phyloP scores from a whole-genome alignment of 441 rosid genomes.

The Adansonia grandidieri region DNA sequence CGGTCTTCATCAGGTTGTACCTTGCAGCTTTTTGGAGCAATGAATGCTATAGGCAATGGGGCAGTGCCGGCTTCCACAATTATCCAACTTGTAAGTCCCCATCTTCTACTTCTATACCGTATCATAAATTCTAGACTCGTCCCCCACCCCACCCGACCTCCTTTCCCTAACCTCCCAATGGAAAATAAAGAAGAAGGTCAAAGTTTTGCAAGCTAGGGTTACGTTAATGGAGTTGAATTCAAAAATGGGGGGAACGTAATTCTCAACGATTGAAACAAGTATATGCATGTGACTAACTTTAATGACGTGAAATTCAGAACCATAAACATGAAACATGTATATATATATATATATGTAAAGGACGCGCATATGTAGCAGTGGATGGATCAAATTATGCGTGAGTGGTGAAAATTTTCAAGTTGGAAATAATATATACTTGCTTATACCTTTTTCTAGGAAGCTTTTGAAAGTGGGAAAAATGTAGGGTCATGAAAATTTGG shows the following conservation, averaged over 20 bases:
- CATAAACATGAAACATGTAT: background rate
- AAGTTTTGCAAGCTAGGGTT: constrained; percentile 1
- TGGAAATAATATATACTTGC: background rate
- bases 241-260: too few relatives aligned
- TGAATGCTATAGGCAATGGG: background rate
- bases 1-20: constrained; percentile 7
- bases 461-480: background rate
- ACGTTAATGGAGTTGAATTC: constrained; percentile 4
- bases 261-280: background rate
- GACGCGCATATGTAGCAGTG: too few relatives aligned
- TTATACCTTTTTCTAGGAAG: background rate
- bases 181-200: background rate
- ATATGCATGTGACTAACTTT: constrained; percentile 10
- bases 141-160: background rate
- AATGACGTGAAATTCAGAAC: background rate
- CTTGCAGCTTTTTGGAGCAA: background rate
- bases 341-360: background rate
- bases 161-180: background rate
- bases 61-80: background rate
- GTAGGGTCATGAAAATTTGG: too few relatives aligned
- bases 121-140: constrained; percentile 11
- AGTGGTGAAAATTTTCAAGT: background rate
- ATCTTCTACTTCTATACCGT: background rate
- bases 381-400: background rate
- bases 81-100: background rate